phyloP scores from a whole-genome alignment of 495 filamentous ascomycete genomes.

The Aspergillus indologenus region DNA sequence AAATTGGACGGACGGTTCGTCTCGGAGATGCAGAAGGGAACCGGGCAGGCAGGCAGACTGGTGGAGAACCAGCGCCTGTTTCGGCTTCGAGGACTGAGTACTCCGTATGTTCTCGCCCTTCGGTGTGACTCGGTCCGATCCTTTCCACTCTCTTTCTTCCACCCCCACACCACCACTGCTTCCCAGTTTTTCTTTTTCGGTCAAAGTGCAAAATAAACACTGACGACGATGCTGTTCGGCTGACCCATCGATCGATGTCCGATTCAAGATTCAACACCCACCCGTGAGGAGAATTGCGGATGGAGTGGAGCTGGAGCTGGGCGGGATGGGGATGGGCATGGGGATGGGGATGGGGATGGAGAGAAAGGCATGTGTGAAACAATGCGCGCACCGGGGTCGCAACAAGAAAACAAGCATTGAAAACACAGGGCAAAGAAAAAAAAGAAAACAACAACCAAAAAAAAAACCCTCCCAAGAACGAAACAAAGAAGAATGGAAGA shows the following conservation, averaged over 20 bases:
- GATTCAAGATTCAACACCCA: too few species aligned
- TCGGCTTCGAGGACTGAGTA: not conserved
- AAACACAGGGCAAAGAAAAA: not conserved
- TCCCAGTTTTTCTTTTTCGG: not conserved
- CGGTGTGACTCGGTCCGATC: not conserved
- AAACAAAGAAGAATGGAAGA: conserved; percentile 4
- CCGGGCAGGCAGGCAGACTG: too few species aligned
- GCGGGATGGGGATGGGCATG: too few species aligned
- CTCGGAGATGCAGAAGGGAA: not conserved
- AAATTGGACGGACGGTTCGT: not conserved
- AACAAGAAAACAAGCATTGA: not conserved
- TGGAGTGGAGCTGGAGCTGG: too few species aligned
- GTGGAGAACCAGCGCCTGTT: not conserved
- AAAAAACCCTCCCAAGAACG: not conserved
- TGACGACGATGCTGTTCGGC: not conserved
- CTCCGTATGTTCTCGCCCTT: not conserved
- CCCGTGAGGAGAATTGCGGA: too few species aligned
- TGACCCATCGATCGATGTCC: too few species aligned
- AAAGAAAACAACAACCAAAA: conserved; percentile 4
- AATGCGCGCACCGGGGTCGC: too few species aligned
- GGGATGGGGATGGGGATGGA: too few species aligned
- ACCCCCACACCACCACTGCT: too few species aligned
- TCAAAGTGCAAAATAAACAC: not conserved
- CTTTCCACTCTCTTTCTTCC: too few species aligned
- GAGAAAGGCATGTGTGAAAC: too few species aligned